Evolutionary conservation across 768 basidiomycete species (phyloP), one percentile per base, ranked within the genome.

Genomic region (Exidia glandulosa): DNA sequence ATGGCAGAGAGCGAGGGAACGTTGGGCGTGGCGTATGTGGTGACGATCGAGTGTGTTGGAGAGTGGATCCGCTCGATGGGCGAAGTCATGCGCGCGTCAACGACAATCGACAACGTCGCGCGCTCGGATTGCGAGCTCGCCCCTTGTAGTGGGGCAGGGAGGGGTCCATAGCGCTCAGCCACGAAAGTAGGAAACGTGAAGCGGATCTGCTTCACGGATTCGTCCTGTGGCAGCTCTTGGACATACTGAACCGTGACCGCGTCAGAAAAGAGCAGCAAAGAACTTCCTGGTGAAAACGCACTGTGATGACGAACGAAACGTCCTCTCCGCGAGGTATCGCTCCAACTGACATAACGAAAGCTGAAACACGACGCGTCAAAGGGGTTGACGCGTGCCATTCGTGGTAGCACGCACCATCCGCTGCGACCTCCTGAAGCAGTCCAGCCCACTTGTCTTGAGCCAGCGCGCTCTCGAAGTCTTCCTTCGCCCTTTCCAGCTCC

Each of bases 161-260:
- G 70, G 3, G 68, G 65, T 2, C 84, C 83, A 62, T 83, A 86
- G 5, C 84, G 80, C 37, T 75, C 61, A 0, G 79, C 81, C 3
- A 85, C 69, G 52, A 71, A 64, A 63, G 76, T 71, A 0, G 84
- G 81, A 14, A 86, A 74, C 58, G 79, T 77, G n/a, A 85, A 75
- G 7, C 82, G 77, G 19, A 83, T 66, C 52, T 77, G 73, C 60
- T 84, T 76, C 23, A 62, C 60, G 29, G 74, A 66, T 6, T 76
- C 81, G 59, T 83, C 78, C 19, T 81, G 76, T 60, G 77, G 71
- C 2, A 85, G 73, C 33, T 76, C 77, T 74, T 81, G 78, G 1
- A 80, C 77, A 64, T 79, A 83, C 78, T 82, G 63, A 1, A 62
- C 41, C 16, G 41, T 13, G n/a, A n/a, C n/a, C n/a, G n/a, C 9